A percentile compares a stretch with the other conserved stretches of the same genome.
These are phyloP conservation scores for Porphyra umbilicalis DNA, from an alignment of 31 red algal species.

Conservation along the genomic window DNA sequence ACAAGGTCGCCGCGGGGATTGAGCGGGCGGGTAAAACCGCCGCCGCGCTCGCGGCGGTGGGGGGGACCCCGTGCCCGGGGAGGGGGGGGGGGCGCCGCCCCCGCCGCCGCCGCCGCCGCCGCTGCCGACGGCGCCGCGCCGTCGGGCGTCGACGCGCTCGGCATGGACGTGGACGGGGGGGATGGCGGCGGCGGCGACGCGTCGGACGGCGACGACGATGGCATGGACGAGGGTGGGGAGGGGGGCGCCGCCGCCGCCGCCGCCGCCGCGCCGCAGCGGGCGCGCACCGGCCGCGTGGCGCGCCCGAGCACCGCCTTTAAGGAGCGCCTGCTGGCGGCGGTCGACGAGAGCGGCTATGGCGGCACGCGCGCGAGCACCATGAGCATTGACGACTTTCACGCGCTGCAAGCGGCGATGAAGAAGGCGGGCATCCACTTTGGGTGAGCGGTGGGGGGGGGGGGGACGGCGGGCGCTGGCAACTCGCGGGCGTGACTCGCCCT, in stretches of 20 bases:
- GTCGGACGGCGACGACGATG: conserved; percentile 8
- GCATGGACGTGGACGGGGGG: conserved; percentile 6
- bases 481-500: too few species aligned
- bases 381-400: conserved; percentile 28
- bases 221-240: conserved; percentile 34
- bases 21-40: background rate
- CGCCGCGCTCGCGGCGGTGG: conserved; percentile 2
- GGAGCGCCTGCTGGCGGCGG: conserved; percentile 8
- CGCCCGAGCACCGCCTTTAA: background rate
- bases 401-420: conserved; percentile 11
- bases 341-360: conserved; percentile 14
- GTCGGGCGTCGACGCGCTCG: conserved; percentile 6
- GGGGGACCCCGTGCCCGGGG: too few species aligned
- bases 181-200: conserved; percentile 16
- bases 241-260: conserved; percentile 1
- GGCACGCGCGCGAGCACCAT: conserved; percentile 24
- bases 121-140: conserved; percentile 15
- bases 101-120: background rate
- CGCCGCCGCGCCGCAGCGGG: background rate
- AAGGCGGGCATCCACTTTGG: conserved; percentile 25
- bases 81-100: background rate
- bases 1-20: background rate
- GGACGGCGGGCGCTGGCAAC: background rate
- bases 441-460: background rate
- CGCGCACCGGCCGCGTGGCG: background rate